Conservation (phyloP, 441 rosid species). For the Manihot esculenta region DNA sequence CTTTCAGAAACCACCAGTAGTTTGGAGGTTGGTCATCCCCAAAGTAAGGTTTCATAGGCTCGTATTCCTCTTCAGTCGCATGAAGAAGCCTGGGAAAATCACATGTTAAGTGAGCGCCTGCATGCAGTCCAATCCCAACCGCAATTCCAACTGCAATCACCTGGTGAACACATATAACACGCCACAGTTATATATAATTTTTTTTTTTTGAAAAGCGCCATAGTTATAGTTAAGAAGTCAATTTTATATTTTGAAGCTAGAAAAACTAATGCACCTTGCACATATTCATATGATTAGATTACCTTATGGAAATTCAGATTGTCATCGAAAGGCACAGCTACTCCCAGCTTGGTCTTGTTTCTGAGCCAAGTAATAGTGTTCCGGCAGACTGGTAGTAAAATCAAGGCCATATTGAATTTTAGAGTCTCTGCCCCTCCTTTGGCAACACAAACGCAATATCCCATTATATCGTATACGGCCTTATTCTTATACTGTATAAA, state of each 20-base stretch:
- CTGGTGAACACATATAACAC: no score
- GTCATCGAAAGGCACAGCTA: conserved; percentile 78
- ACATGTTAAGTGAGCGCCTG: conserved; percentile 64
- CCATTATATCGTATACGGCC: conserved; percentile 61
- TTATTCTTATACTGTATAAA: conserved; percentile 60
- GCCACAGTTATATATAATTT: no score
- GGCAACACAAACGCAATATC: conserved; percentile 77
- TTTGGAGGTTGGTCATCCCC: conserved; percentile 55
- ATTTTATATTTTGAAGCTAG: no score
- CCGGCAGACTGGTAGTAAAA: conserved; percentile 77
- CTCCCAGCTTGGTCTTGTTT: conserved; percentile 73
- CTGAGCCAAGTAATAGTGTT: conserved; percentile 92
- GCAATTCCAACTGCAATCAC: conserved; percentile 65
- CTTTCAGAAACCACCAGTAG: conserved; percentile 78
- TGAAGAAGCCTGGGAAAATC: conserved; percentile 70
- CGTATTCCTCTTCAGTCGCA: conserved; percentile 62
- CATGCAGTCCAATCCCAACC: conserved; percentile 71
- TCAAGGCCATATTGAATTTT: conserved; percentile 93
- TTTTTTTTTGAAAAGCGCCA: no score
- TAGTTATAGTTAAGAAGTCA: no score
- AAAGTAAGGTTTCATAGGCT: conserved; percentile 57
- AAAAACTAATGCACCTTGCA: no score
- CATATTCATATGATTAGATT: no score
- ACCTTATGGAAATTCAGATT: conserved; percentile 80
- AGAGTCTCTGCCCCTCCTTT: conserved; percentile 90